Base-by-base conservation (phyloP, 352 stramenopile genomes). In the Phytopythium chamaehyphon region DNA sequence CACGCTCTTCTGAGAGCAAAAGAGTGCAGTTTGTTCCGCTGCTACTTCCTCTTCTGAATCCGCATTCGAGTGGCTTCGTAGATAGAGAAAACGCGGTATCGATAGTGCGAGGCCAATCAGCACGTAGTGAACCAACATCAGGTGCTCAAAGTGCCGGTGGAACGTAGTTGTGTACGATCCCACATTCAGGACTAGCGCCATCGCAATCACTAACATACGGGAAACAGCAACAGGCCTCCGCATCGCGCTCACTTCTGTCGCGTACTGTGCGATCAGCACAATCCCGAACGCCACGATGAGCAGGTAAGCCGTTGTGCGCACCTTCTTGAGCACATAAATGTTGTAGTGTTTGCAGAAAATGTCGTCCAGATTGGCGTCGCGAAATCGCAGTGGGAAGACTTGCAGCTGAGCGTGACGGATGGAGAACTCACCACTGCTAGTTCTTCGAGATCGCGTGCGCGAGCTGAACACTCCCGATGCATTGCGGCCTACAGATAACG, bases 311-410 rank as follows among this genome's bases (percentile, higher is more conserved):
- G 76, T 68, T 7, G 73, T 46, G 23, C 71, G 72, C 50, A 90
- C 71, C 63, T 90, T 90, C 28, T 69, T 69, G 46, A 76, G 59
- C 40, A 90, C 78, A 52, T 90, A 90, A 18, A 85, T 51, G 28
- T 80, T 85, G 64, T 81, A 90, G 58, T 90, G 78, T 47, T 84
- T 83, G 55, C 66, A 75, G 42, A 90, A 90, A 35, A 77, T 68
- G 35, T 90, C 78, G 65, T 88, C 78, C 24, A 86, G 62, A 33
- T 59, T 72, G 7, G 40, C 35, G 64, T 90, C 75, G n/a, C 59
- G 66, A 47, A 90, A 90, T 2, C 68, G 65, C 22, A 87, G 52
- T 2, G 78, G 70, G 52, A 86, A 86, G 11, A 56, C 44, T 22
- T 85, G 70, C 71, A 90, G 76, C 21, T 73, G 66, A 12, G 66